These are phyloP conservation scores for Cadophora sp. DNA, from an alignment of 2,329 filamentous ascomycete species.

Conservation along the genomic window DNA sequence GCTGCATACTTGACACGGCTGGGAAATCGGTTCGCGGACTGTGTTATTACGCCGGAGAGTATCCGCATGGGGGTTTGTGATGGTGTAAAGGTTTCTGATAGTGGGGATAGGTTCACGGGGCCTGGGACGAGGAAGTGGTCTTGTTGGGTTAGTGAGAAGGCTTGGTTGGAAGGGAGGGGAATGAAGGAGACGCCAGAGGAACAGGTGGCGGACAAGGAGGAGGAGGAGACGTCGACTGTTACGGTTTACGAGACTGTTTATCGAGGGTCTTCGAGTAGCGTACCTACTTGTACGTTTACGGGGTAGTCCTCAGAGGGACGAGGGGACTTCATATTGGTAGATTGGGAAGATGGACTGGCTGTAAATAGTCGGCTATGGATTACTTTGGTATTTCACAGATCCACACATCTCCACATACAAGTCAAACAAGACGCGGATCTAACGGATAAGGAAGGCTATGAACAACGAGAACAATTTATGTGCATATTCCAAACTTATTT, in stretches of 20 bases:
- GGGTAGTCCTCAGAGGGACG: not conserved
- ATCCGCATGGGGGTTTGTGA: conserved; percentile 37
- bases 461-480: too few species aligned
- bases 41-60: conserved; percentile 39
- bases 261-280: not conserved
- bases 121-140: conserved; percentile 38
- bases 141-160: conserved; percentile 32
- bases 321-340: not conserved
- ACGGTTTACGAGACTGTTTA: not conserved
- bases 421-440: not conserved
- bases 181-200: not conserved
- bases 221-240: conserved; percentile 3
- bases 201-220: not conserved
- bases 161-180: conserved; percentile 11
- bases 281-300: not conserved
- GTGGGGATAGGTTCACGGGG: conserved; percentile 36
- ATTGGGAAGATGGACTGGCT: not conserved
- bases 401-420: not conserved
- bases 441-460: not conserved
- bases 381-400: not conserved
- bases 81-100: conserved; percentile 29
- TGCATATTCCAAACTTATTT: not conserved
- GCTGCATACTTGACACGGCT: conserved; percentile 37
- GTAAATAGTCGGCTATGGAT: not conserved
- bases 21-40: conserved; percentile 38